phyloP scores from a whole-genome alignment of 2,329 filamentous ascomycete species.

The Botrytis cinerea region DNA sequence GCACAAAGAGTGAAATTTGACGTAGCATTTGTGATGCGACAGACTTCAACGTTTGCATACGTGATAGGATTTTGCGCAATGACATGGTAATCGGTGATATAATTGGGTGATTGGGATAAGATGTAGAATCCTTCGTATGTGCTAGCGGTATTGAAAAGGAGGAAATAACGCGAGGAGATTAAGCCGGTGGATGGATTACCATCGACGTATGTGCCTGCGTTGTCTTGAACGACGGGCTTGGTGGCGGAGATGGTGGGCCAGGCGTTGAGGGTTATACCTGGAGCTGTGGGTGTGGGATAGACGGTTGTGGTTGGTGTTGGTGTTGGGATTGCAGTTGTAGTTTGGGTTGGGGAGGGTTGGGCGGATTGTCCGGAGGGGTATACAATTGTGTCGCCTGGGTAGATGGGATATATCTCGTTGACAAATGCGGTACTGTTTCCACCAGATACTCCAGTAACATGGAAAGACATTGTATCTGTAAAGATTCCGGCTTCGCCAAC shows the following conservation, averaged over 20 bases:
- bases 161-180: neutral
- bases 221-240: neutral
- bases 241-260: neutral
- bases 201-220: neutral
- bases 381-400: constrained; percentile 1
- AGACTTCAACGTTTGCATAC: neutral
- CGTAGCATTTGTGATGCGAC: neutral
- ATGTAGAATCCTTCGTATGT: constrained; percentile 14
- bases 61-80: neutral
- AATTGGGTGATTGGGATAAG: neutral
- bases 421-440: neutral
- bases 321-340: neutral
- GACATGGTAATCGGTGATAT: neutral
- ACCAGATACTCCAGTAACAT: constrained; percentile 4
- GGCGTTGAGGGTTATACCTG: neutral
- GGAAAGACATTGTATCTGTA: neutral
- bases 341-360: neutral
- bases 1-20: constrained; percentile 16
- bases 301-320: neutral
- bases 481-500: neutral
- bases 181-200: constrained; percentile 3
- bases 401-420: constrained; percentile 17
- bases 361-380: constrained; percentile 8
- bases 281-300: neutral
- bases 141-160: neutral